phyloP scores from a whole-genome alignment of 495 filamentous ascomycete species.

The Pseudoneurospora amorphoporcata region DNA sequence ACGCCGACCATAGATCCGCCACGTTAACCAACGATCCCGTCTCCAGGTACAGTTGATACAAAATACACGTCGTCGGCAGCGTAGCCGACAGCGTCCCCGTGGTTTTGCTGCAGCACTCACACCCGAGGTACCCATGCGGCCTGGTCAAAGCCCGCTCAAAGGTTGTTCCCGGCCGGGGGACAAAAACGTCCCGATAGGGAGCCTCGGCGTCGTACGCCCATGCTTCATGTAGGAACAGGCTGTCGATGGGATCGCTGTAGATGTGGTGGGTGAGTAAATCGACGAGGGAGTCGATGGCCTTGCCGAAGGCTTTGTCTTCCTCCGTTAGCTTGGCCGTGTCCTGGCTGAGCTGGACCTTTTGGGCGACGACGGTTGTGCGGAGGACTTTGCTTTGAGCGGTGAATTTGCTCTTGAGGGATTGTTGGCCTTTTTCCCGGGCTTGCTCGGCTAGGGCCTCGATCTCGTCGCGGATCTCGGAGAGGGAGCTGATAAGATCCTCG shows the following conservation, averaged over 20 bases:
- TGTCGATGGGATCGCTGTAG: conserved; percentile 44
- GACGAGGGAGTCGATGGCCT: conserved; percentile 57
- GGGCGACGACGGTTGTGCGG: conserved; percentile 75
- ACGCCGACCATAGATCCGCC: conserved; percentile 82
- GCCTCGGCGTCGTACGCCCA: conserved; percentile 75
- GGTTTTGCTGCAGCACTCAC: conserved; percentile 48
- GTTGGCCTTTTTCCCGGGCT: conserved; percentile 28
- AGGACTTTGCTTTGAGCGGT: conserved; percentile 59
- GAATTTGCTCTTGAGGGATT: conserved; percentile 62
- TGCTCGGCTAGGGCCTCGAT: conserved; percentile 29
- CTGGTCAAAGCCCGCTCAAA: conserved; percentile 70
- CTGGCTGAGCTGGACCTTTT: conserved; percentile 77
- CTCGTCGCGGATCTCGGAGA: conserved; percentile 30
- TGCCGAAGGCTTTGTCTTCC: conserved; percentile 66
- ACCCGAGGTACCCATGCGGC: conserved; percentile 81
- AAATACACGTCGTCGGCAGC: conserved; percentile 66
- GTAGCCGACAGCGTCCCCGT: conserved; percentile 43
- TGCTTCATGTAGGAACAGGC: conserved; percentile 64
- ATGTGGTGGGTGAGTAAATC: conserved; percentile 47
- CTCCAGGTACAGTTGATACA: conserved; percentile 90
- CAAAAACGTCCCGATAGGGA: conserved; percentile 73
- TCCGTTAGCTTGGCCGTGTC: conserved; percentile 64
- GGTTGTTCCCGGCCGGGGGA: conserved; percentile 64
- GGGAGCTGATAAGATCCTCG: conserved; percentile 19
- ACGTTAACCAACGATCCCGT: conserved; percentile 81